phyloP scores from a whole-genome alignment of 192 early-diverging fungal species.

The Allomyces macrogynus region DNA sequence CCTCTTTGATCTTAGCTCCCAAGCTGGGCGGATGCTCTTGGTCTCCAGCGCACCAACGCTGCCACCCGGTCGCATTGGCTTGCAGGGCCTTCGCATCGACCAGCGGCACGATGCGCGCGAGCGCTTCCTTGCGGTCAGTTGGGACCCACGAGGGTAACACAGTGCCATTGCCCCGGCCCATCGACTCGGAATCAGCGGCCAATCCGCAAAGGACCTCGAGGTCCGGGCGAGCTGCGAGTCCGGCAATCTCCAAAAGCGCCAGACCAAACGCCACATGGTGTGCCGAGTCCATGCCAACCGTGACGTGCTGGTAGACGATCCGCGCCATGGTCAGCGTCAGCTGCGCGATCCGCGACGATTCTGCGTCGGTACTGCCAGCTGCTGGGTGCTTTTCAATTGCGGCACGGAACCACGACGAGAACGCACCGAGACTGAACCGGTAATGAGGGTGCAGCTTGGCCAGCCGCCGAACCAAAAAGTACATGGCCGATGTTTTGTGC shows the following conservation, averaged over 20 bases:
- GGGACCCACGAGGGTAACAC: no score
- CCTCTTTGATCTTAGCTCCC: no score
- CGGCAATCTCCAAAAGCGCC: neutral
- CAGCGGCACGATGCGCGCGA: no score
- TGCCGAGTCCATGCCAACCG: neutral
- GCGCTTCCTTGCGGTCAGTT: no score
- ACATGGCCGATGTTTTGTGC: slow-evolving; percentile 8
- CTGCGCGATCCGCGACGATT: neutral
- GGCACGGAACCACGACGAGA: neutral
- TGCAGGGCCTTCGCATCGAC: no score
- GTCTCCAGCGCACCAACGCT: no score
- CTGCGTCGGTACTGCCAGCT: neutral
- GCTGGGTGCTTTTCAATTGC: neutral
- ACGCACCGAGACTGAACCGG: slow-evolving; percentile 13
- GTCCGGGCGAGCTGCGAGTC: neutral
- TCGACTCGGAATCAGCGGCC: no score
- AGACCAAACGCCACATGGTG: neutral
- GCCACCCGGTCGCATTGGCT: no score
- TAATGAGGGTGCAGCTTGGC: slow-evolving; percentile 33
- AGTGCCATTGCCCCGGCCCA: no score
- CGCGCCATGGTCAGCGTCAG: neutral
- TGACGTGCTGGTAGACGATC: neutral
- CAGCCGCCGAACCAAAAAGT: slow-evolving; percentile 27
- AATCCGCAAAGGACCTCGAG: neutral
- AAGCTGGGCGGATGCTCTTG: no score